Percentiles rank a stretch among this genome's conserved stretches.
These are phyloP conservation scores for Trichophyton mentagrophytes DNA, from an alignment of 2,329 filamentous ascomycete genomes.

Conservation along the genomic window DNA sequence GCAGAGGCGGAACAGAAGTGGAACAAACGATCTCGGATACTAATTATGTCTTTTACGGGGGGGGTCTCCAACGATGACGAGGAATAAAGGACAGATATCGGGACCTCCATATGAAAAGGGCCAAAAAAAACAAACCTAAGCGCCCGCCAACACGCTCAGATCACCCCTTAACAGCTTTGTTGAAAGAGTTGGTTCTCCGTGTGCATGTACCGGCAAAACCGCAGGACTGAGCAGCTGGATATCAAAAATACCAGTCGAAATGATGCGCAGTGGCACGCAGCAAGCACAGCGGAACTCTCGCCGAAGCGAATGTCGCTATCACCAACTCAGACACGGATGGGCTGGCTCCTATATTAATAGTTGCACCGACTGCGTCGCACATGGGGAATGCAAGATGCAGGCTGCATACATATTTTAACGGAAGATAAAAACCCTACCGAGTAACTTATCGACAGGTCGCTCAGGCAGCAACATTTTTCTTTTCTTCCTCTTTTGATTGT, in stretches of 20 bases:
- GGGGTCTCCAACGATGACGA: not conserved
- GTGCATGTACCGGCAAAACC: not conserved
- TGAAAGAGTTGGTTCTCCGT: not conserved
- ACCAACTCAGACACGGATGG: not conserved
- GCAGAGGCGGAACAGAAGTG: constrained; percentile 1
- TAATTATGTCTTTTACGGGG: not conserved
- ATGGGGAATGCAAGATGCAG: not conserved
- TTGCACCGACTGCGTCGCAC: constrained; percentile 1
- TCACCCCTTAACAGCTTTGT: not conserved
- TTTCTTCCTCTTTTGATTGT: not conserved
- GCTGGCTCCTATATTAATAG: not conserved
- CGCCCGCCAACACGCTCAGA: not conserved
- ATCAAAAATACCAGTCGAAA: not conserved
- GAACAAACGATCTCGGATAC: constrained; percentile 1
- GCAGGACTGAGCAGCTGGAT: not conserved
- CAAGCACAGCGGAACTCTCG: not conserved
- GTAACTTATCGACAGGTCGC: not conserved
- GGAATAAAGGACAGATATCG: not conserved
- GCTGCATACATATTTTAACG: not conserved
- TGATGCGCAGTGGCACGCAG: not conserved
- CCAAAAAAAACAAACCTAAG: not conserved
- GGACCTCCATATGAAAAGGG: not conserved
- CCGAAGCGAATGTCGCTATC: not conserved
- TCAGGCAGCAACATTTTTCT: not conserved
- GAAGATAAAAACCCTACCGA: not conserved